phyloP scores from a whole-genome alignment of 805 yeast species.

The Komagataella populi region DNA sequence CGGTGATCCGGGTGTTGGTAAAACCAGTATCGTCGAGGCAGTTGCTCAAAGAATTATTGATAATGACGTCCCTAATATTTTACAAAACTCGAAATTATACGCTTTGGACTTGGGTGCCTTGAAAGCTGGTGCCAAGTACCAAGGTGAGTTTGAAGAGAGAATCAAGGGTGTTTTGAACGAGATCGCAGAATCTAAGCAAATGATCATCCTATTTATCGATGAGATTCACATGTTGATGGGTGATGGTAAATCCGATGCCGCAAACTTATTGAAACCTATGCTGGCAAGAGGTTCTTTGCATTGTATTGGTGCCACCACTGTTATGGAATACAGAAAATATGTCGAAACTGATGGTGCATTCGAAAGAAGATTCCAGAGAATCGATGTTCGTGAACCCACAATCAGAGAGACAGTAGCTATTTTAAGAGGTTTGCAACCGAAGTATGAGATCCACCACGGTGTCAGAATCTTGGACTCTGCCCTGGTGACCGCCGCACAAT shows the following conservation, averaged over 20 bases:
- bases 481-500: constrained; percentile 83
- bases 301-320: constrained; percentile 97
- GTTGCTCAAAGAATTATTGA: constrained; percentile 96
- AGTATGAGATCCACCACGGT: constrained; percentile 95
- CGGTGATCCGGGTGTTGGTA: constrained; percentile 99
- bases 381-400: constrained; percentile 91
- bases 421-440: constrained; percentile 88
- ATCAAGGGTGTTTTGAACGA: constrained; percentile 93
- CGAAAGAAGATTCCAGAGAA: constrained; percentile 95
- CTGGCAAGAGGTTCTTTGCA: constrained; percentile 92
- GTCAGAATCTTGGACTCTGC: constrained; percentile 93
- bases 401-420: constrained; percentile 90
- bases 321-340: constrained; percentile 83
- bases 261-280: constrained; percentile 92
- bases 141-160: constrained; percentile 98
- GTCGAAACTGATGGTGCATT: constrained; percentile 97
- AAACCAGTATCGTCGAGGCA: constrained; percentile 96
- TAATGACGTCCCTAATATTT: constrained; percentile 84
- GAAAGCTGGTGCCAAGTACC: constrained; percentile 97
- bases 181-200: constrained; percentile 72
- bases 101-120: constrained; percentile 91
- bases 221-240: constrained; percentile 99
- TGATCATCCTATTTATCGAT: constrained; percentile 87
- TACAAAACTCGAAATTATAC: constrained; percentile 69
- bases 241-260: constrained; percentile 95